Conservation (phyloP, 164 flowering plant genomes). For the Tinospora cordifolia region DNA sequence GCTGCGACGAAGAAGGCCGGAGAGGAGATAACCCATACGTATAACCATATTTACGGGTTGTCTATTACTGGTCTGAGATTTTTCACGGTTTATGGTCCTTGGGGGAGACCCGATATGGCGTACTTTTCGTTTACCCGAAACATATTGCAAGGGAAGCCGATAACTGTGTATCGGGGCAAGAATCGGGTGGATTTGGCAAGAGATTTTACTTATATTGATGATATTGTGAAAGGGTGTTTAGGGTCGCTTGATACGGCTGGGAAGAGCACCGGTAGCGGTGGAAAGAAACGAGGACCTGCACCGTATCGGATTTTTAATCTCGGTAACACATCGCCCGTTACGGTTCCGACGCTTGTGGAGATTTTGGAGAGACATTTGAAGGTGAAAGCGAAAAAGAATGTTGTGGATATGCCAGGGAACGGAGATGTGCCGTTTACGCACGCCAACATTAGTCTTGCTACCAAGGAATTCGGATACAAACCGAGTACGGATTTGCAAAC, state of each 20-base stretch:
- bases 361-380: slow-evolving; percentile 63
- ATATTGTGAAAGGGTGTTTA: slow-evolving; percentile 66
- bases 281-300: slow-evolving; percentile 56
- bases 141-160: slow-evolving; percentile 64
- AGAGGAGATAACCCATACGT: slow-evolving; percentile 68
- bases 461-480: slow-evolving; percentile 48
- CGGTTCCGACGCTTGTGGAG: slow-evolving; percentile 55
- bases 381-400: slow-evolving; percentile 56
- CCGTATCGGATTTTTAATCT: slow-evolving; percentile 64
- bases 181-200: slow-evolving; percentile 62
- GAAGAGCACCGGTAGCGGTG: slow-evolving; percentile 68
- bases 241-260: slow-evolving; percentile 57
- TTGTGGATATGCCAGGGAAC: slow-evolving; percentile 71
- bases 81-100: slow-evolving; percentile 58
- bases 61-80: slow-evolving; percentile 66
- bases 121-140: slow-evolving; percentile 67
- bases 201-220: slow-evolving; percentile 37
- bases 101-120: slow-evolving; percentile 73
- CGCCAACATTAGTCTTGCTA: slow-evolving; percentile 23
- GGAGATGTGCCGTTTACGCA: slow-evolving; percentile 55
- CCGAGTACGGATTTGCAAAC: slow-evolving; percentile 77
- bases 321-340: slow-evolving; percentile 76
- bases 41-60: slow-evolving; percentile 33
- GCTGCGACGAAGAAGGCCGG: slow-evolving; percentile 76
- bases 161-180: slow-evolving; percentile 67